phyloP scores from a whole-genome alignment of 495 filamentous ascomycete genomes.

The Lophium mytilinum region DNA sequence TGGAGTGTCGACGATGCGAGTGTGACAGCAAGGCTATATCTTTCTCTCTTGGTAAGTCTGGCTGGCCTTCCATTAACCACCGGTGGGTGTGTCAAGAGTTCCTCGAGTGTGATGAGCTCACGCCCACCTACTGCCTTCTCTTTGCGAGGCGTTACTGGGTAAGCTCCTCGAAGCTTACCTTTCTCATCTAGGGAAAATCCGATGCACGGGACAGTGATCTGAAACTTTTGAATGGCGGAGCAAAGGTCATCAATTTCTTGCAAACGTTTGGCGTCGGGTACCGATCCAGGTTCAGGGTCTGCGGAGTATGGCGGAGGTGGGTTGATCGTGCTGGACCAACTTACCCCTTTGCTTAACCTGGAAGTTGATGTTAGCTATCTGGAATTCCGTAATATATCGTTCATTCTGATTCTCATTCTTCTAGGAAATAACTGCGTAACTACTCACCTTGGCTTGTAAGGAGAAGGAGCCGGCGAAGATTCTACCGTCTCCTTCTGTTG shows the following conservation, averaged over 20 bases:
- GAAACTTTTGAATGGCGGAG: slow-evolving; percentile 16
- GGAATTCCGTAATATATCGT: background rate
- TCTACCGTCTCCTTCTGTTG: slow-evolving; percentile 9
- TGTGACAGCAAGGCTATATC: slow-evolving; percentile 20
- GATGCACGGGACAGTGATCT: slow-evolving; percentile 17
- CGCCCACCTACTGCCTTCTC: background rate
- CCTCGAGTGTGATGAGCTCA: slow-evolving; percentile 16
- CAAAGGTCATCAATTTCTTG: slow-evolving; percentile 22
- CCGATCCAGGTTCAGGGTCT: background rate
- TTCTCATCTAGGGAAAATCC: slow-evolving; percentile 22
- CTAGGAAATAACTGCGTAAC: background rate
- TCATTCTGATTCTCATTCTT: background rate
- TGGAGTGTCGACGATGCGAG: slow-evolving; percentile 20
- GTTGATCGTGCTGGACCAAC: slow-evolving; percentile 9
- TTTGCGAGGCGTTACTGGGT: slow-evolving; percentile 1
- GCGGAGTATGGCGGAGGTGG: slow-evolving; percentile 21
- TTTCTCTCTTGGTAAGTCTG: slow-evolving; percentile 23
- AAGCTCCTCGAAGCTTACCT: slow-evolving; percentile 18
- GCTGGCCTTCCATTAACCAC: slow-evolving; percentile 13
- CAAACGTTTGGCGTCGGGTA: background rate
- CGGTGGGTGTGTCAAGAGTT: slow-evolving; percentile 14
- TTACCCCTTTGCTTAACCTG: slow-evolving; percentile 17
- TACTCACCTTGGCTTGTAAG: slow-evolving; percentile 10
- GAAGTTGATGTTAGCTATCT: background rate
- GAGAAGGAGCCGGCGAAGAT: background rate